Evolutionary conservation across 768 basidiomycete genomes (phyloP).

Genomic region (Lactarius akahatsu): DNA sequence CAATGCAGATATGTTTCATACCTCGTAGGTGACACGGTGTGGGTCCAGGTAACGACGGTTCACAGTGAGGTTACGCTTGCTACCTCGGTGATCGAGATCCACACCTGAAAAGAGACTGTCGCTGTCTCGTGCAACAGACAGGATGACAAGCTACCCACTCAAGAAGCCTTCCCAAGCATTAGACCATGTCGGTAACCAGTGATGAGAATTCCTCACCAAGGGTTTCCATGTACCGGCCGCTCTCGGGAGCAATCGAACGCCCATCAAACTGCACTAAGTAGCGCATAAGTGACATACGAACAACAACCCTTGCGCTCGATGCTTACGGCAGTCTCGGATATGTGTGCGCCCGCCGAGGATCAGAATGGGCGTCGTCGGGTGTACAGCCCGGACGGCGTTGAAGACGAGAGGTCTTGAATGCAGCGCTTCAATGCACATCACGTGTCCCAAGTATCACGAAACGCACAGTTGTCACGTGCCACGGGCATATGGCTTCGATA

Average conservation of each 20-base stretch:
- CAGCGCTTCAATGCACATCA: background rate
- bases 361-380: conserved; percentile 73
- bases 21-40: conserved; percentile 74
- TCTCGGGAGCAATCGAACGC: conserved; percentile 76
- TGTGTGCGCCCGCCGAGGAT: conserved; percentile 84
- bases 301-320: background rate
- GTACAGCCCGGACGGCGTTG: conserved; percentile 68
- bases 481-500: conserved; percentile 78
- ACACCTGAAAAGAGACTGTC: conserved; percentile 39
- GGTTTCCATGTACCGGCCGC: conserved; percentile 94
- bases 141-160: conserved; percentile 51
- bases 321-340: conserved; percentile 74
- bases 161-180: conserved; percentile 50
- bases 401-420: conserved; percentile 66
- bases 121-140: conserved; percentile 3
- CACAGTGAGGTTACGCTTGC: conserved; percentile 55
- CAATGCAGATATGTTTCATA: conserved; percentile 32
- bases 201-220: conserved; percentile 50
- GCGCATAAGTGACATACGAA: background rate
- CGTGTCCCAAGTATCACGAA: background rate
- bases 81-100: conserved; percentile 45
- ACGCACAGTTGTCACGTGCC: conserved; percentile 60
- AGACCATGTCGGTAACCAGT: background rate
- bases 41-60: conserved; percentile 75
- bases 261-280: conserved; percentile 60